Percentiles rank a stretch among this genome's conserved stretches.
Conservation (phyloP, 805 yeast species). For the Lipomyces yamanashiensis region DNA sequence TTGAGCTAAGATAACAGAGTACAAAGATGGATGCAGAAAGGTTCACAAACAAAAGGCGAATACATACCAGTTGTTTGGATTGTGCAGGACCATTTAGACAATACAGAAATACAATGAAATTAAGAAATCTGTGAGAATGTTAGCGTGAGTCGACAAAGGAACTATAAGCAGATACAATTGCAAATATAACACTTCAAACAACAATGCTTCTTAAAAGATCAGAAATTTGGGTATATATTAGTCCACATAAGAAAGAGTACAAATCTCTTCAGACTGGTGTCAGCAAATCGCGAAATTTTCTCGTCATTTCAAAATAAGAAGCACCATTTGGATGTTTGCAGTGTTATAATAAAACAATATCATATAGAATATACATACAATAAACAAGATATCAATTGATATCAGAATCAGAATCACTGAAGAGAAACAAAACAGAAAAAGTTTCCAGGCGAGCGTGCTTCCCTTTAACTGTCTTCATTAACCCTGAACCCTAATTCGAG, state of each 20-base stretch:
- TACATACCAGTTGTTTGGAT: constrained; percentile 84
- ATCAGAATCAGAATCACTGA: neutral
- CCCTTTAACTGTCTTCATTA: neutral
- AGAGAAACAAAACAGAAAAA: neutral
- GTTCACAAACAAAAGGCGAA: neutral
- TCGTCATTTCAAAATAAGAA: constrained; percentile 26
- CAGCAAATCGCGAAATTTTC: constrained; percentile 30
- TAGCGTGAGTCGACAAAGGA: neutral
- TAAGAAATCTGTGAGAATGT: neutral
- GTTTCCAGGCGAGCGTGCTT: neutral
- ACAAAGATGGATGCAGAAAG: constrained; percentile 2
- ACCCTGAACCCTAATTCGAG: constrained; percentile 9
- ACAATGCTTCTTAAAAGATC: constrained; percentile 15
- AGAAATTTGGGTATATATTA: constrained; percentile 36
- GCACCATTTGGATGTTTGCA: neutral
- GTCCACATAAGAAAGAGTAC: constrained; percentile 38
- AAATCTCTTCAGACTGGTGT: constrained; percentile 38
- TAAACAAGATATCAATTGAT: too few relatives aligned
- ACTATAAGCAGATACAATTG: neutral
- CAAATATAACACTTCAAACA: neutral
- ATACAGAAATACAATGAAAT: too few relatives aligned
- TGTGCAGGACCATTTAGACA: constrained; percentile 79
- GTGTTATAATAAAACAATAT: neutral
- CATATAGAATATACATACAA: too few relatives aligned
- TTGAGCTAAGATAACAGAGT: neutral